A percentile compares a stretch with the other conserved stretches of the same genome.
These are phyloP conservation scores for Cutaneotrichosporon sp. DNA, from an alignment of 1,284 basidiomycete genomes.

Conservation along the genomic window DNA sequence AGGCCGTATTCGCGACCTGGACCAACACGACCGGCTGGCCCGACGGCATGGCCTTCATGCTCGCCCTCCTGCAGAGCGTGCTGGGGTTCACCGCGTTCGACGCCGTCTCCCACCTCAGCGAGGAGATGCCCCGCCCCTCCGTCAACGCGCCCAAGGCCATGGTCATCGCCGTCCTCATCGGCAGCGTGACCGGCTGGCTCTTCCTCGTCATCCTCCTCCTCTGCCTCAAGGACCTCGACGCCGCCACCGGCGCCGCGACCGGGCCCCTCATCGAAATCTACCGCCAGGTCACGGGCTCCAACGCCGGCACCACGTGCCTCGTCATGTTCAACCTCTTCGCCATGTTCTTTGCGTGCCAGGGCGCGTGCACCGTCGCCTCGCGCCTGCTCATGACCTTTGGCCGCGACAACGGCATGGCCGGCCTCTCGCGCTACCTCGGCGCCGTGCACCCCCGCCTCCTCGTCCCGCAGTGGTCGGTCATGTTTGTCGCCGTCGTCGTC, in stretches of 20 bases:
- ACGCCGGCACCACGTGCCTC: slow-evolving; percentile 57
- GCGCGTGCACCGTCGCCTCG: slow-evolving; percentile 65
- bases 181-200: slow-evolving; percentile 60
- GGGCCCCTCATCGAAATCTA: slow-evolving; percentile 67
- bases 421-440: slow-evolving; percentile 59
- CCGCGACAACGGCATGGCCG: slow-evolving; percentile 63
- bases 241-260: slow-evolving; percentile 60
- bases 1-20: slow-evolving; percentile 52
- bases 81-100: slow-evolving; percentile 52
- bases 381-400: slow-evolving; percentile 69
- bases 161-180: slow-evolving; percentile 63
- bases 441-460: slow-evolving; percentile 51
- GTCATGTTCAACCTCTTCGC: slow-evolving; percentile 51
- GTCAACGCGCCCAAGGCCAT: slow-evolving; percentile 27
- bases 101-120: slow-evolving; percentile 33
- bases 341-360: slow-evolving; percentile 43
- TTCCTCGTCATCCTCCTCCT: slow-evolving; percentile 68
- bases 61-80: slow-evolving; percentile 53
- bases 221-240: slow-evolving; percentile 62
- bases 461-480: slow-evolving; percentile 44
- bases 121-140: slow-evolving; percentile 31
- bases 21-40: slow-evolving; percentile 56
- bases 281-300: slow-evolving; percentile 63
- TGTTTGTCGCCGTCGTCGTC: slow-evolving; percentile 60
- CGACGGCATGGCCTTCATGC: slow-evolving; percentile 53